phyloP scores from a whole-genome alignment of 2,329 filamentous ascomycete genomes.

The Aschersonia sp. region DNA sequence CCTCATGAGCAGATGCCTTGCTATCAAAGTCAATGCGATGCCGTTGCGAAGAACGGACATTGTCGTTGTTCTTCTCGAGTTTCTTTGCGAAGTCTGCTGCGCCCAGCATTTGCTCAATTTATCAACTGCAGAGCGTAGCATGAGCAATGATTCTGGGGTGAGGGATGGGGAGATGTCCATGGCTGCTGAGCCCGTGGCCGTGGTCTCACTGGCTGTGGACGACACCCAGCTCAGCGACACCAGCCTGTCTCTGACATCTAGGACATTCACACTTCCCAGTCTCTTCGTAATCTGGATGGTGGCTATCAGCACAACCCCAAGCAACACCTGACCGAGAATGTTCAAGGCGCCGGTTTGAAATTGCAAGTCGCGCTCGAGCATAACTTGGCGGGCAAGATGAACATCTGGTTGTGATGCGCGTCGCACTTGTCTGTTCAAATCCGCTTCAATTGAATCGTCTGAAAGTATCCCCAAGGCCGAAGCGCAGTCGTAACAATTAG shows the following conservation, averaged over 20 bases:
- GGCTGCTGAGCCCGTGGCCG: no score
- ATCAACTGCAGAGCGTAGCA: conserved; percentile 1
- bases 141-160: background rate
- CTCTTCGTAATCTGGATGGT: conserved; percentile 35
- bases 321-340: conserved; percentile 1
- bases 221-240: conserved; percentile 40
- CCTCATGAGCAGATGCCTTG: background rate
- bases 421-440: conserved; percentile 44
- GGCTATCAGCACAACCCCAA: conserved; percentile 37
- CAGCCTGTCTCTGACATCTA: background rate
- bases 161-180: background rate
- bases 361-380: conserved; percentile 34
- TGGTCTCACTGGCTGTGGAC: conserved; percentile 13
- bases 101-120: conserved; percentile 1
- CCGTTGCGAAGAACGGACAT: background rate
- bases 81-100: background rate
- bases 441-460: conserved; percentile 29
- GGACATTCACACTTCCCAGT: background rate
- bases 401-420: conserved; percentile 36
- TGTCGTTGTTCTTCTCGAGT: no score
- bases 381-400: conserved; percentile 42
- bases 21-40: background rate
- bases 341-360: conserved; percentile 1
- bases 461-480: conserved; percentile 47
- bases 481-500: conserved; percentile 42